These are phyloP conservation scores for Triticum monococcum DNA, from an alignment of 176 grass and related monocot genomes.

Conservation along the genomic window DNA sequence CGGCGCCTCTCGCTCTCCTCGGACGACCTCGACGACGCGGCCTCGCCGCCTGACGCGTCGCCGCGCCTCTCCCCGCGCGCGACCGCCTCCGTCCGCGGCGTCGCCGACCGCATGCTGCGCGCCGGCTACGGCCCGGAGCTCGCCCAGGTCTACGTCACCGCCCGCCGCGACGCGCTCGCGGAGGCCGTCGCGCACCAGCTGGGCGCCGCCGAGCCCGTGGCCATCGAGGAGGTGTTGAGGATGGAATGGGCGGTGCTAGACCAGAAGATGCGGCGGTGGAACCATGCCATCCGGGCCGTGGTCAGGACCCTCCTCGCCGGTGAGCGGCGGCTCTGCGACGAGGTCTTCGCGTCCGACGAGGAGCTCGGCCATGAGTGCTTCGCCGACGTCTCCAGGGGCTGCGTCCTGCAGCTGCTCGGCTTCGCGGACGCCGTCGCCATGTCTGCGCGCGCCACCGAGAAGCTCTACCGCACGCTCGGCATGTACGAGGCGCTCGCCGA, in stretches of 20 bases:
- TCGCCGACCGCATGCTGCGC: constrained; percentile 59
- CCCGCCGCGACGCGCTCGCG: constrained; percentile 56
- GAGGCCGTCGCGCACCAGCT: constrained; percentile 47
- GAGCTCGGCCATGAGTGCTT: constrained; percentile 71
- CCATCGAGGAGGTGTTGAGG: constrained; percentile 71
- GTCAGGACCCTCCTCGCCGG: constrained; percentile 45
- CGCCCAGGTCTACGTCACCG: constrained; percentile 56
- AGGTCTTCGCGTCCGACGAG: constrained; percentile 46
- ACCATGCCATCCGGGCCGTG: constrained; percentile 43
- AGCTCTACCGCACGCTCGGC: constrained; percentile 67
- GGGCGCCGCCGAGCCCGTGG: constrained; percentile 50
- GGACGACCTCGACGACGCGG: constrained; percentile 30
- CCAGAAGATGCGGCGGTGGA: constrained; percentile 74
- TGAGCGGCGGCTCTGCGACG: constrained; percentile 57
- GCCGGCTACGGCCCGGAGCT: constrained; percentile 75
- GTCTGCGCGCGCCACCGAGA: constrained; percentile 52
- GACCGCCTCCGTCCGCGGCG: constrained; percentile 20
- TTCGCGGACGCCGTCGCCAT: constrained; percentile 75
- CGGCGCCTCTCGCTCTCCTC: constrained; percentile 39
- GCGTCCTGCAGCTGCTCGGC: constrained; percentile 70
- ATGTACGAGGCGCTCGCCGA: constrained; percentile 84
- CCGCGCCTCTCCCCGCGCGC: constrained; percentile 36
- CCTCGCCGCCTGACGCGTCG: constrained; percentile 15
- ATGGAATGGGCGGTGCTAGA: constrained; percentile 73
- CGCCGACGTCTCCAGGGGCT: constrained; percentile 59